These are phyloP conservation scores for Penicillium coprophilum DNA, from an alignment of 495 filamentous ascomycete species.

Conservation along the genomic window DNA sequence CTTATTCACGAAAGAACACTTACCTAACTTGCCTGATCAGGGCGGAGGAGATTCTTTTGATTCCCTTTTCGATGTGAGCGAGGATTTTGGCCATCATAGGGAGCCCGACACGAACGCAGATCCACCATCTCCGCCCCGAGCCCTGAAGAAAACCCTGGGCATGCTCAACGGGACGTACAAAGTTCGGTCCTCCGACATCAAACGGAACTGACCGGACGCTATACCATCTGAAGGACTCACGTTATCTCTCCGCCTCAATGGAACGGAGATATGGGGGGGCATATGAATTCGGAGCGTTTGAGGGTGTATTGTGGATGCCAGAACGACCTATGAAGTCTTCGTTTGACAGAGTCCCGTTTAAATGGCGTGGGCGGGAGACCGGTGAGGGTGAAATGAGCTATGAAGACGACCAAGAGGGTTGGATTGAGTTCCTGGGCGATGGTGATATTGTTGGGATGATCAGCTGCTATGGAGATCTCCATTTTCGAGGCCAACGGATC, in stretches of 20 bases:
- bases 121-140: background rate
- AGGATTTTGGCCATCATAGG: background rate
- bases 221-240: background rate
- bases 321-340: background rate
- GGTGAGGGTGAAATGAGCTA: background rate
- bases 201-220: background rate
- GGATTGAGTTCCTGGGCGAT: slow-evolving; percentile 1
- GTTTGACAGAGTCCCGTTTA: background rate
- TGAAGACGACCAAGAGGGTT: background rate
- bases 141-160: background rate
- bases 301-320: background rate
- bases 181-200: background rate
- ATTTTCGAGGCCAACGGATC: background rate
- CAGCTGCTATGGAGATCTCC: background rate
- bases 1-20: background rate
- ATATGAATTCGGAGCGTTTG: background rate
- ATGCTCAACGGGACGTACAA: background rate
- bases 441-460: background rate
- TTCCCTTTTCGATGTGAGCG: too few relatives aligned
- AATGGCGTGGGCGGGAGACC: background rate
- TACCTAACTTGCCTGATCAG: background rate
- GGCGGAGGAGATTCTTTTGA: background rate
- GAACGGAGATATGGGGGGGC: background rate
- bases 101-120: background rate
- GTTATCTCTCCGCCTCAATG: background rate